phyloP scores from a whole-genome alignment of 306 rosid species.

The Quercus suber region DNA sequence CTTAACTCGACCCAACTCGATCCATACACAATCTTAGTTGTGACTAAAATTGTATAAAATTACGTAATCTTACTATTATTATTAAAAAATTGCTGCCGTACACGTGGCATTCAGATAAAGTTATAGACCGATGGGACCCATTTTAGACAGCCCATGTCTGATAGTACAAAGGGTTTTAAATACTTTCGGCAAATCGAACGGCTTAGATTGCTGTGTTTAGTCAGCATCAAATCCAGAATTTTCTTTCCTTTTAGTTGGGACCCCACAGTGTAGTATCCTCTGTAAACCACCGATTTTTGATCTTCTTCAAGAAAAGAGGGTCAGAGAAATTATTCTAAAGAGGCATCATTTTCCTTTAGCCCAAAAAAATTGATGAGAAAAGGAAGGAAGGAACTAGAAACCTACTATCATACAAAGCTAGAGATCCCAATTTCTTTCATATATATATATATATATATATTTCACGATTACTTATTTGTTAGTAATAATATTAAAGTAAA shows the following conservation, averaged over 20 bases:
- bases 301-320: background rate
- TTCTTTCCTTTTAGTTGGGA: background rate
- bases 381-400: slow-evolving; percentile 14
- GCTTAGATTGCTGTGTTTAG: background rate
- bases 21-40: no score
- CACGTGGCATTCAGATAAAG: background rate
- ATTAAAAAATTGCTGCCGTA: background rate
- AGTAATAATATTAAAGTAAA: no score
- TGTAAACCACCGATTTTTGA: slow-evolving; percentile 10
- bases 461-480: no score
- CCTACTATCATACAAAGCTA: background rate
- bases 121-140: background rate
- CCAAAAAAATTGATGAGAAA: background rate
- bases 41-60: no score
- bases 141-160: background rate
- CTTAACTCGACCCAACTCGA: no score
- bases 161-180: background rate
- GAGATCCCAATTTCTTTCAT: no score
- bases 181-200: background rate
- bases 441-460: no score
- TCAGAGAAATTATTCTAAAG: background rate
- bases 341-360: background rate
- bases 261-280: background rate
- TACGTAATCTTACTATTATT: rapidly evolving
- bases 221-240: background rate